These are phyloP conservation scores for Pontederia crassipes DNA, from an alignment of 176 grass and related monocot species.

Conservation along the genomic window DNA sequence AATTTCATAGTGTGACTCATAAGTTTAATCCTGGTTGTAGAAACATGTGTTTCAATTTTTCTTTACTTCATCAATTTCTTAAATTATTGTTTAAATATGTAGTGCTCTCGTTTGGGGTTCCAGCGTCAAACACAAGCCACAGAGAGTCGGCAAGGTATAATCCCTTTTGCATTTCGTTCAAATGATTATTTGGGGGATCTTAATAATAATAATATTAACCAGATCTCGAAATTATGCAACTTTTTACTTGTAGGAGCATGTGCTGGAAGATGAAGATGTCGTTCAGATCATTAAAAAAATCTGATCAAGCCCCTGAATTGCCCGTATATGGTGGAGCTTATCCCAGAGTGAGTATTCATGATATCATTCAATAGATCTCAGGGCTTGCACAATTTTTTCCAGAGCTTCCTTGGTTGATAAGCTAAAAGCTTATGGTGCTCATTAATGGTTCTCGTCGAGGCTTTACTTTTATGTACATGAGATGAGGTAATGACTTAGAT, in stretches of 20 bases:
- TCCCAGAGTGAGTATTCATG: too few relatives aligned
- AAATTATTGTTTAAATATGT: conserved; percentile 6
- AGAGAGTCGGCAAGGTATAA: conserved; percentile 88
- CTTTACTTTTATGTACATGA: too few relatives aligned
- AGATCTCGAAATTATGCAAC: not conserved
- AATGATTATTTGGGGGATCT: too few relatives aligned
- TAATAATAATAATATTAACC: not conserved
- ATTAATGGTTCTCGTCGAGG: too few relatives aligned
- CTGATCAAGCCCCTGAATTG: conserved; percentile 10
- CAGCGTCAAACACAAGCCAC: conserved; percentile 90
- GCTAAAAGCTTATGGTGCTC: too few relatives aligned
- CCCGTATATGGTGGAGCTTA: too few relatives aligned
- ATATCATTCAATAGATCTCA: too few relatives aligned
- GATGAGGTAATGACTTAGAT: too few relatives aligned
- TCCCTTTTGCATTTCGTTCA: not conserved
- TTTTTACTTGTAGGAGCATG: conserved; percentile 51
- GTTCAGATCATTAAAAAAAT: conserved; percentile 97
- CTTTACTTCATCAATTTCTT: not conserved
- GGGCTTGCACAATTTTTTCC: too few relatives aligned
- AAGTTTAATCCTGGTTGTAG: not conserved
- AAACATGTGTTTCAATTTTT: not conserved
- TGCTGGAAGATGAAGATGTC: conserved; percentile 96
- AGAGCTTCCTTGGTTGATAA: too few relatives aligned
- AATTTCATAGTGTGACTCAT: too few relatives aligned
- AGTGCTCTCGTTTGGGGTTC: conserved; percentile 96